phyloP scores from a whole-genome alignment of 1,284 basidiomycete species.

The Mixia osmundae region DNA sequence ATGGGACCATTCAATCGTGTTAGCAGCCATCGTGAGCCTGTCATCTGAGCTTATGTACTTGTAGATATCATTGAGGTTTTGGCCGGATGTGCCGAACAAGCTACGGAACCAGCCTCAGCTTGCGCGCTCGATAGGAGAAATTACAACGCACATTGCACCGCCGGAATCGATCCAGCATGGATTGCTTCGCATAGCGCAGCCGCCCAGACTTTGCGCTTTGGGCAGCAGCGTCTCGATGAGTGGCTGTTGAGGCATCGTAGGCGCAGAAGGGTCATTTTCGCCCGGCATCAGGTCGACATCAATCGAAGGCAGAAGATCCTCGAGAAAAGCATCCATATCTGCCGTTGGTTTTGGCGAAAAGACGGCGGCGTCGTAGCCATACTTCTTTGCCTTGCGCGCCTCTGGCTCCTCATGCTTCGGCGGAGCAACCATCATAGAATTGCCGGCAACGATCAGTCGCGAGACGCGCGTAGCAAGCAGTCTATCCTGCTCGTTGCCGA shows the following conservation, averaged over 20 bases:
- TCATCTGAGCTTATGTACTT: conserved; percentile 48
- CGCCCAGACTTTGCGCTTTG: conserved; percentile 32
- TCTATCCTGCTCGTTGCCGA: conserved; percentile 40
- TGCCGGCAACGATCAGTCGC: conserved; percentile 60
- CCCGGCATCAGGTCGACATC: conserved; percentile 42
- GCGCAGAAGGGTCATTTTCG: conserved; percentile 59
- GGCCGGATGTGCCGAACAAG: conserved; percentile 64
- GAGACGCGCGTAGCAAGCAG: conserved; percentile 44
- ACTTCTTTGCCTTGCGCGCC: conserved; percentile 23
- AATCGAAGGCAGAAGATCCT: conserved; percentile 35
- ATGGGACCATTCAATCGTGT: conserved; percentile 79
- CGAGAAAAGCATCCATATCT: conserved; percentile 42
- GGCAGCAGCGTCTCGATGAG: conserved; percentile 82
- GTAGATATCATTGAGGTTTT: conserved; percentile 82
- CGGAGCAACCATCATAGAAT: conserved; percentile 41
- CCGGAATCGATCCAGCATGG: conserved; percentile 53
- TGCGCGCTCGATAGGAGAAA: neutral
- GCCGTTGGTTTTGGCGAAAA: conserved; percentile 52
- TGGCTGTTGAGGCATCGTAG: conserved; percentile 78
- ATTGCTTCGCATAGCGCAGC: conserved; percentile 63
- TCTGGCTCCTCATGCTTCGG: conserved; percentile 28
- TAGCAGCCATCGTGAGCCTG: conserved; percentile 43
- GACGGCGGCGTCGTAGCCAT: conserved; percentile 35
- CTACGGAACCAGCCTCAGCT: conserved; percentile 21
- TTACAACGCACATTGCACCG: conserved; percentile 21